Evolutionary conservation across 192 early-diverging fungal species (phyloP).

Genomic region (Linnemannia hyalina): DNA sequence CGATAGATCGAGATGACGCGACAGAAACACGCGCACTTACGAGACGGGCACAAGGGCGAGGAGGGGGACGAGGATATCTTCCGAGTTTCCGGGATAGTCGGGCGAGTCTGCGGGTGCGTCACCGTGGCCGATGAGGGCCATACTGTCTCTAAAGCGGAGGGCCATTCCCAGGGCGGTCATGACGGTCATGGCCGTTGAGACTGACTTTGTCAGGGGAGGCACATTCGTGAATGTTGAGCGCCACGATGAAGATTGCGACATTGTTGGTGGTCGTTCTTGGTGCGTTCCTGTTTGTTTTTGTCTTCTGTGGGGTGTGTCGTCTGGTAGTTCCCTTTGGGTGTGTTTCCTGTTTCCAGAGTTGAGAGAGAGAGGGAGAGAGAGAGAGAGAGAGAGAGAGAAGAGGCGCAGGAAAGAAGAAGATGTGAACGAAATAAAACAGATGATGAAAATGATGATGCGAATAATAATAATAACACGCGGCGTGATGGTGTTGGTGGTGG

Average conservation of each 20-base stretch:
- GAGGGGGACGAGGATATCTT: constrained; percentile 11
- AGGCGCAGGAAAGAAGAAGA: no score
- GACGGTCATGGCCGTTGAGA: constrained; percentile 43
- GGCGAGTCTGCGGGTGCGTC: neutral
- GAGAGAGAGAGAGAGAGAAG: no score
- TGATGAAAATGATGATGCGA: no score
- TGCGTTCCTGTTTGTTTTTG: neutral
- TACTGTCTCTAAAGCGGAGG: constrained; percentile 22
- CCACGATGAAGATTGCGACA: constrained; percentile 15
- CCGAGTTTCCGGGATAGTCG: neutral
- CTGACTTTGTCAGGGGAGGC: constrained; percentile 56
- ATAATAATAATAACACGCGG: no score
- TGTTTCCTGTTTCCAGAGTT: no score
- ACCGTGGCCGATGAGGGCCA: neutral
- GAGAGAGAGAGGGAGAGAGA: no score
- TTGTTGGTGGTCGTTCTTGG: neutral
- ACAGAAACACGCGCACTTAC: neutral
- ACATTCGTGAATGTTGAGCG: constrained; percentile 51
- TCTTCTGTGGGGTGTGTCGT: no score
- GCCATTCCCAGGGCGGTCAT: constrained; percentile 33
- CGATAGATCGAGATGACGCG: neutral
- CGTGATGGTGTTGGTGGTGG: no score
- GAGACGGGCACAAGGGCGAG: constrained; percentile 35
- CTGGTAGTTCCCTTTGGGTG: no score
- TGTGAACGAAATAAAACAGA: no score